These are phyloP conservation scores for Onygenales sp. DNA, from an alignment of 2,329 filamentous ascomycete genomes.

Conservation along the genomic window DNA sequence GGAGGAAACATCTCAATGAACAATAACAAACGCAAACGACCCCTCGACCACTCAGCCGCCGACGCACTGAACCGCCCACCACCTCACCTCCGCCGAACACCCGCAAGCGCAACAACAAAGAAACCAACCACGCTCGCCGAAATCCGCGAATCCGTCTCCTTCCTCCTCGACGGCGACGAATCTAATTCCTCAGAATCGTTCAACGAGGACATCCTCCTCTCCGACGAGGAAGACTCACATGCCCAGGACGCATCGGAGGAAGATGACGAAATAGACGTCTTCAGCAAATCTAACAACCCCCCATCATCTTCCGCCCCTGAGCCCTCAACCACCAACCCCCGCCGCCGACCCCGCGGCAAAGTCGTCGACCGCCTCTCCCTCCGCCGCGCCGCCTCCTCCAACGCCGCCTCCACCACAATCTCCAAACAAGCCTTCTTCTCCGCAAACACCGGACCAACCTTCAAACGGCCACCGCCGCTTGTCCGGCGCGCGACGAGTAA, in stretches of 20 bases:
- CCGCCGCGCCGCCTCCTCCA: constrained; percentile 36
- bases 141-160: constrained; percentile 73
- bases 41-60: constrained; percentile 29
- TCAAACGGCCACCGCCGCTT: constrained; percentile 4
- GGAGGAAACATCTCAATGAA: constrained; percentile 23
- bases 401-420: constrained; percentile 24
- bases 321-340: constrained; percentile 21
- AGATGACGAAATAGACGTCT: constrained; percentile 39
- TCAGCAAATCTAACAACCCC: too few species aligned
- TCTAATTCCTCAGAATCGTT: constrained; percentile 20
- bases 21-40: constrained; percentile 17
- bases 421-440: constrained; percentile 26
- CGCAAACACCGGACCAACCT: constrained; percentile 8
- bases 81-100: constrained; percentile 53
- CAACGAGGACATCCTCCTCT: constrained; percentile 35
- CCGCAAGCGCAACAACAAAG: constrained; percentile 42
- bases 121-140: constrained; percentile 69
- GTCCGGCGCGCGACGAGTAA: constrained; percentile 20
- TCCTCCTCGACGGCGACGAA: constrained; percentile 54
- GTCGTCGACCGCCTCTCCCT: constrained; percentile 37
- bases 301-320: too few species aligned
- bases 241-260: constrained; percentile 43
- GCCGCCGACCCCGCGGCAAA: constrained; percentile 29
- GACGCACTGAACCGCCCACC: constrained; percentile 42
- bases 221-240: constrained; percentile 43